These are phyloP conservation scores for Dendrobium nobile DNA, from an alignment of 106 monocot species.

Conservation along the genomic window DNA sequence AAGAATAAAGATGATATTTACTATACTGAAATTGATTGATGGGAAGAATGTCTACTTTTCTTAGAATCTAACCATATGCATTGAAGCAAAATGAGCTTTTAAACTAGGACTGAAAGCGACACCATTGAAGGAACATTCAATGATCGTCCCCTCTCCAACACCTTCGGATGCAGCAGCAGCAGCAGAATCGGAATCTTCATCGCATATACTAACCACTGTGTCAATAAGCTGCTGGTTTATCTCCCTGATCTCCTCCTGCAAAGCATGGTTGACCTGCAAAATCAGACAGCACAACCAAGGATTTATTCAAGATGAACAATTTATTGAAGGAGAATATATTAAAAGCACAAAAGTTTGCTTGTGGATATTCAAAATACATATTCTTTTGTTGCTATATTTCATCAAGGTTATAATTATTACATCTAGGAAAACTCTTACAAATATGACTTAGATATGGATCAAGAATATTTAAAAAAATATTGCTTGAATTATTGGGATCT, in stretches of 20 bases:
- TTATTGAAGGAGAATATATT: background rate
- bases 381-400: background rate
- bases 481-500: background rate
- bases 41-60: background rate
- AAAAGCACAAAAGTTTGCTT: background rate
- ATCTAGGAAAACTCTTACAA: background rate
- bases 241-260: conserved; percentile 59
- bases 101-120: conserved; percentile 57
- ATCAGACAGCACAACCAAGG: background rate
- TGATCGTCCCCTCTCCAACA: conserved; percentile 39
- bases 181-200: conserved; percentile 42
- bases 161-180: conserved; percentile 28
- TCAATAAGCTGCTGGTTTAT: conserved; percentile 72
- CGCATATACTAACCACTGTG: conserved; percentile 46
- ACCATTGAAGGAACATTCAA: conserved; percentile 51
- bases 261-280: conserved; percentile 48
- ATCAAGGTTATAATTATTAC: background rate
- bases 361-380: background rate
- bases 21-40: background rate
- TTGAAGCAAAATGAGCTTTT: conserved; percentile 47
- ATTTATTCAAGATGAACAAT: background rate
- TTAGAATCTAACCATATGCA: conserved; percentile 38
- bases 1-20: background rate
- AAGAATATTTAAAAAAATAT: background rate
- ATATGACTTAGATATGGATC: background rate